Evolutionary conservation across 768 basidiomycete species (phyloP), one percentile per base, ranked within the genome.

Genomic region (Collybiopsis confluens): DNA sequence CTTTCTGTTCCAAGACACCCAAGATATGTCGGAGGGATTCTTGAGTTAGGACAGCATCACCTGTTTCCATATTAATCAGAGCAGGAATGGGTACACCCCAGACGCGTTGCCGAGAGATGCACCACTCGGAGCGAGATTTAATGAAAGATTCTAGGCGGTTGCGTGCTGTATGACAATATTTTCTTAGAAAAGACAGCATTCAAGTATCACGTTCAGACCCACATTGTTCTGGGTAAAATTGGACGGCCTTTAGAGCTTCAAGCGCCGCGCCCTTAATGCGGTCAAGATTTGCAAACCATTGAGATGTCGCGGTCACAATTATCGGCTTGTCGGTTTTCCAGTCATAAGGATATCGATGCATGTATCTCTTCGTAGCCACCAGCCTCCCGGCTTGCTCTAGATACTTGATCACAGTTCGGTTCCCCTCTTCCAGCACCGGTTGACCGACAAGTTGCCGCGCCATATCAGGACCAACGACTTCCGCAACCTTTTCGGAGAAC

Each of bases 51-150:
- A 90, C 67, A 4, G 88, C 81, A 27, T 74, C 71, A 52, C 82
- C 83, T 8, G 83, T 83, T 10, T 75, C 70, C 5, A 75, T 65
- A 62, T 88, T 83, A 63, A 92, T 79, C 2, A 99, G 70, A 2
- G 90, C 86, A 2, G 95, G 96, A 55, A 99, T 98, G 4, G 96
- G 96, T 1, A 97, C 91, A 18, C 96, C 96, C 96, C 96, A 99
- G 18, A 90, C 88, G 27, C 96, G 87, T 64, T 99, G 96, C 5
- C 96, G 87, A 37, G 96, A 98, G 53, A 99, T 98, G 63, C 96
- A 99, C 96, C 96, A 99, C 71, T 99, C 96, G 0, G 93, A 92
- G 10, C 96, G 90, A 0, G 87, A 88, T 2, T 74, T 80, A 48
- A 98, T 77, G 66, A 92, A 96, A 0, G 93, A 76, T 58, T 92